Percentiles rank a stretch among this genome's conserved stretches.
These are phyloP conservation scores for Leptosphaerulina australis DNA, from an alignment of 2,329 filamentous ascomycete species.

Conservation along the genomic window DNA sequence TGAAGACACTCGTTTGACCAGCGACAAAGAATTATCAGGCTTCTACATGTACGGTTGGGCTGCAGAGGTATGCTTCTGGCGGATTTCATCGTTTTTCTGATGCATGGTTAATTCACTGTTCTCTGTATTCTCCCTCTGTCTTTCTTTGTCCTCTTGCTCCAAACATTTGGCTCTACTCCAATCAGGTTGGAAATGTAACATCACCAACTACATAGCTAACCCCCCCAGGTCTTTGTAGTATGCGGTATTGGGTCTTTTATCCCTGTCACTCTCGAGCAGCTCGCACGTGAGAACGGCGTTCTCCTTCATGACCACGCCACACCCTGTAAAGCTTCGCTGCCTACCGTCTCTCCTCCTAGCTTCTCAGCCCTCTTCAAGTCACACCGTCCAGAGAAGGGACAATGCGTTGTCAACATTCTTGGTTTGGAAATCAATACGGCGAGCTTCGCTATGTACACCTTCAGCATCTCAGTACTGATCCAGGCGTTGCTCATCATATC, in stretches of 20 bases:
- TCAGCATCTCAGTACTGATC: slow-evolving; percentile 86
- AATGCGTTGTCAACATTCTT: slow-evolving; percentile 83
- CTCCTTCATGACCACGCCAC: slow-evolving; percentile 76
- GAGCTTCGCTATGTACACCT: slow-evolving; percentile 98
- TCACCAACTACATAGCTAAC: slow-evolving; percentile 12
- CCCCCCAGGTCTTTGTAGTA: slow-evolving; percentile 76
- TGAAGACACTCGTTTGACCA: slow-evolving; percentile 89
- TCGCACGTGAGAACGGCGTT: slow-evolving; percentile 90
- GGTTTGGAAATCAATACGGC: slow-evolving; percentile 92
- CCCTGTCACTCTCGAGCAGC: slow-evolving; percentile 90
- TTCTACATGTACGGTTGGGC: slow-evolving; percentile 98
- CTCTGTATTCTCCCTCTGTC: neutral
- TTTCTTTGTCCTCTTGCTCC: neutral
- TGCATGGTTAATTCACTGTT: neutral
- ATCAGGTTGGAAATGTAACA: neutral
- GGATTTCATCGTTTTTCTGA: neutral
- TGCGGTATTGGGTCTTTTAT: slow-evolving; percentile 89
- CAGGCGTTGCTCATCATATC: slow-evolving; percentile 92
- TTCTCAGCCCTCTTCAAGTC: slow-evolving; percentile 31
- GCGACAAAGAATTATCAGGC: slow-evolving; percentile 81
- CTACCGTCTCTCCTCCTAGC: slow-evolving; percentile 46
- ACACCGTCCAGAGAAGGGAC: slow-evolving; percentile 48
- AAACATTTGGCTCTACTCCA: neutral
- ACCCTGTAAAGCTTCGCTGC: slow-evolving; percentile 73
- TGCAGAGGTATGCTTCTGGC: slow-evolving; percentile 68